Evolutionary conservation across 116 monocot species (phyloP).

Genomic region (Posidonia oceanica): DNA sequence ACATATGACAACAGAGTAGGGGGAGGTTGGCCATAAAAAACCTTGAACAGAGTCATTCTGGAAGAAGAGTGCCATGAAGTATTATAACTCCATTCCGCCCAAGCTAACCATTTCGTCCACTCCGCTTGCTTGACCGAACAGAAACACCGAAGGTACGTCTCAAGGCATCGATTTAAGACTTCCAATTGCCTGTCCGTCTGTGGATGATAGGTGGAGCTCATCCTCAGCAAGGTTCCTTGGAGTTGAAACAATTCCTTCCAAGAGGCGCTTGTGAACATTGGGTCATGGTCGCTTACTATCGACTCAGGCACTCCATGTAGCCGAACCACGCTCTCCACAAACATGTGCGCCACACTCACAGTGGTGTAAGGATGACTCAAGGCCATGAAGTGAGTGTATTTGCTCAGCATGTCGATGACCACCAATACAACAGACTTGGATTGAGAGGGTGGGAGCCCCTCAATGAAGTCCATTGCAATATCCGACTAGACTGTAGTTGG

Average conservation of each 20-base stretch:
- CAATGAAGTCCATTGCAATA: not conserved
- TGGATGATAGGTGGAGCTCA: not conserved
- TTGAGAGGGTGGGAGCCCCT: not conserved
- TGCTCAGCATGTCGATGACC: not conserved
- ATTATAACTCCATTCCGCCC: not conserved
- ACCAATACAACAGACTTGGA: not conserved
- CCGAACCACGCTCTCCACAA: not conserved
- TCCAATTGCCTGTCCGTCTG: not conserved
- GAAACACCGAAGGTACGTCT: not conserved
- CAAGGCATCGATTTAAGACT: not conserved
- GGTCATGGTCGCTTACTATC: not conserved
- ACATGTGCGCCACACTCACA: not conserved
- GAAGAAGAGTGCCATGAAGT: not conserved
- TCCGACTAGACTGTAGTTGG: not conserved
- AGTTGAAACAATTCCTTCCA: not conserved
- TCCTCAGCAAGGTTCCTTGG: not conserved
- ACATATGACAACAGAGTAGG: not conserved
- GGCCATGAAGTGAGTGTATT: not conserved
- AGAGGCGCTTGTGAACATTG: not conserved
- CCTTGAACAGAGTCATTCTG: not conserved
- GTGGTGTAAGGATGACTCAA: not conserved
- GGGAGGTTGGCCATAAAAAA: not conserved
- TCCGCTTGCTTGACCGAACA: not conserved
- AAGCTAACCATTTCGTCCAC: not conserved
- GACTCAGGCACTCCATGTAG: not conserved